These are phyloP conservation scores for Stentor coeruleus DNA, from an alignment of 73 alveolate genomes.

Conservation along the genomic window DNA sequence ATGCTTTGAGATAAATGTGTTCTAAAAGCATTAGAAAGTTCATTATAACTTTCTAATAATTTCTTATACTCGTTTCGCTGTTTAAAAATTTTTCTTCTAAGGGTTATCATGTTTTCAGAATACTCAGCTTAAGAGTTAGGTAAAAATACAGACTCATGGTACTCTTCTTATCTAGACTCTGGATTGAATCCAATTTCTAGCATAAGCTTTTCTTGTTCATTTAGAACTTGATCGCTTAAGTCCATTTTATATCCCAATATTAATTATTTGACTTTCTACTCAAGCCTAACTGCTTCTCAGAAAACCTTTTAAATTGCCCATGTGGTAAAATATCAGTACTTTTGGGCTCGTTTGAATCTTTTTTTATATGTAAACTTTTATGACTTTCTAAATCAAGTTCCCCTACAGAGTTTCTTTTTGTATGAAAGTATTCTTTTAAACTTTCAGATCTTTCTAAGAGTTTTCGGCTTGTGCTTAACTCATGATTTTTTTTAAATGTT, in stretches of 20 bases:
- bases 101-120: background rate
- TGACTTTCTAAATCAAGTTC: background rate
- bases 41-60: background rate
- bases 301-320: background rate
- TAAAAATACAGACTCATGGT: background rate
- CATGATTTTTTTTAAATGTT: no score
- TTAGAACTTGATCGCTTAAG: slow-evolving; percentile 3
- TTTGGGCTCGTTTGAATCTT: background rate
- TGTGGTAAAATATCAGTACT: background rate
- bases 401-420: background rate
- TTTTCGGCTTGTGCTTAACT: background rate
- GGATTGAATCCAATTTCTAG: background rate
- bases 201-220: background rate
- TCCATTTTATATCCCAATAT: background rate
- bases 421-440: background rate
- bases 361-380: no score
- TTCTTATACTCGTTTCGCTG: background rate
- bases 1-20: background rate
- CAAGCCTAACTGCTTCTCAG: no score
- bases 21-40: background rate
- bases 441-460: no score
- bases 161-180: background rate
- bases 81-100: no score
- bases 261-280: background rate
- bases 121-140: background rate